Evolutionary conservation across 371 early-diverging fungal genomes (phyloP).

Genomic region (Funneliformis caledonium): DNA sequence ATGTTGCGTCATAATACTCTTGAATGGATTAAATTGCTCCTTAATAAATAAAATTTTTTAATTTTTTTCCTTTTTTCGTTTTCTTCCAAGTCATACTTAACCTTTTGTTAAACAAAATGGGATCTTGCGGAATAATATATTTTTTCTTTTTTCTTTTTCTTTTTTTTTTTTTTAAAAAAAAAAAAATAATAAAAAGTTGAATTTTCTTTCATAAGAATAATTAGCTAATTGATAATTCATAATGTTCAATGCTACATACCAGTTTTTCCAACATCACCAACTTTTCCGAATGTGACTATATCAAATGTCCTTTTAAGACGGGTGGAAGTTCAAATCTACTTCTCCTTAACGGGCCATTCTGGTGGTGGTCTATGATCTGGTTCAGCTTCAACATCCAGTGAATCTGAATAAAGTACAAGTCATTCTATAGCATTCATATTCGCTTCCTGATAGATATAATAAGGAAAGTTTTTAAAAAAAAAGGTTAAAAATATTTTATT

Average conservation of each 20-base stretch:
- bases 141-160: too few species aligned
- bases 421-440: conserved; percentile 73
- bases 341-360: conserved; percentile 67
- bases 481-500: conserved; percentile 47
- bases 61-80: background rate
- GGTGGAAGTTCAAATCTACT: conserved; percentile 62
- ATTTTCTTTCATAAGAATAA: background rate
- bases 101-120: conserved; percentile 68
- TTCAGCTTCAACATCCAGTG: conserved; percentile 63
- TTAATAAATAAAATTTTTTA: conserved; percentile 9
- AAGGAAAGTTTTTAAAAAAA: conserved; percentile 55
- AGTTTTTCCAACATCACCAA: conserved; percentile 68
- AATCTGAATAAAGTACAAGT: conserved; percentile 58
- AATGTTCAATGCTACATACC: conserved; percentile 42
- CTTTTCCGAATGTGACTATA: conserved; percentile 55
- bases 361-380: conserved; percentile 55
- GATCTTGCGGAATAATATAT: conserved; percentile 73
- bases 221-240: background rate
- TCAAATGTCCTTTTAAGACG: conserved; percentile 60
- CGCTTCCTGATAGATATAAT: conserved; percentile 60
- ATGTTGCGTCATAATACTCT: conserved; percentile 59
- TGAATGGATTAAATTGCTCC: conserved; percentile 71
- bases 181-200: background rate
- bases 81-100: conserved; percentile 40
- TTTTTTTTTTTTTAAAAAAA: too few species aligned